Evolutionary conservation across 2,329 filamentous ascomycete species (phyloP).

Genomic region (Chaetomium strumarium): DNA sequence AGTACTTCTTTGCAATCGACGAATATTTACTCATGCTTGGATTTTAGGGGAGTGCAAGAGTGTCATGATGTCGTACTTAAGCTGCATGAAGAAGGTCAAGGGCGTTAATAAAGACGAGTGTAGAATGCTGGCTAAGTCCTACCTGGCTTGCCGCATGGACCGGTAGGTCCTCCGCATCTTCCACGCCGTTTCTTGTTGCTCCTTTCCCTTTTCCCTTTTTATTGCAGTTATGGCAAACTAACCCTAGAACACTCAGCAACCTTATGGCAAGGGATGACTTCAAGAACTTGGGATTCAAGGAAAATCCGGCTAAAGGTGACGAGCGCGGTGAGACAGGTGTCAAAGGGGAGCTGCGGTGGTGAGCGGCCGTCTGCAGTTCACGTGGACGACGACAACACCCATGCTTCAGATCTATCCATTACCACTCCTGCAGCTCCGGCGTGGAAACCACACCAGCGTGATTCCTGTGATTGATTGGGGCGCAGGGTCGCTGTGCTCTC

Average conservation of each 20-base stretch:
- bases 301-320: constrained; percentile 31
- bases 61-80: constrained; percentile 78
- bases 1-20: not conserved
- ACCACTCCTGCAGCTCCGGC: constrained; percentile 35
- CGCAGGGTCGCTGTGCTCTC: constrained; percentile 21
- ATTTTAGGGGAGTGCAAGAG: constrained; percentile 80
- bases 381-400: constrained; percentile 21
- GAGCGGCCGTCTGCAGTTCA: constrained; percentile 19
- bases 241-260: constrained; percentile 51
- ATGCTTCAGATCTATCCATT: constrained; percentile 26
- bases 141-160: constrained; percentile 91
- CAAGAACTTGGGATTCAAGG: constrained; percentile 79
- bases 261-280: constrained; percentile 95
- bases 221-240: not conserved
- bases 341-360: constrained; percentile 34
- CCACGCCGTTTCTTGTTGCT: not conserved
- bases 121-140: constrained; percentile 77
- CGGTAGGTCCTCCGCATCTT: constrained; percentile 50
- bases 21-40: constrained; percentile 6
- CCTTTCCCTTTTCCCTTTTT: not conserved
- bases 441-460: constrained; percentile 35
- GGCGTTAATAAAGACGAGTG: constrained; percentile 86
- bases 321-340: constrained; percentile 24
- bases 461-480: constrained; percentile 40
- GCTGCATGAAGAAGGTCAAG: constrained; percentile 76